Conservation (phyloP, 1,284 basidiomycete genomes). For the Trametes hirsuta region DNA sequence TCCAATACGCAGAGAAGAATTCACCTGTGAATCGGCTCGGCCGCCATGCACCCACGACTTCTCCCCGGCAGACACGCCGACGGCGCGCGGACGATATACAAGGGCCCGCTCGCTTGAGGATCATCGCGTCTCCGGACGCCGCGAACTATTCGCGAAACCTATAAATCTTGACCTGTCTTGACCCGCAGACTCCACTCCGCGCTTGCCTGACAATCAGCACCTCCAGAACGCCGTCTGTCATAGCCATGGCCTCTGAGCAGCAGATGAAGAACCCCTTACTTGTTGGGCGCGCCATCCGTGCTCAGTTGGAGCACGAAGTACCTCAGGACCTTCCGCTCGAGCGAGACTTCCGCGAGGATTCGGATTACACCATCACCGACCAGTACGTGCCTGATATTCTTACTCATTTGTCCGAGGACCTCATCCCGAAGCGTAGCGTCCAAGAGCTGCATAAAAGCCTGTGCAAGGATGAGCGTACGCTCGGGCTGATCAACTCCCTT, state of each 20-base stretch:
- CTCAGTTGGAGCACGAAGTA: conserved; percentile 40
- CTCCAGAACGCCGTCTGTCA: not conserved
- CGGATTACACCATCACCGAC: conserved; percentile 40
- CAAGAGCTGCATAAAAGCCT: conserved; percentile 38
- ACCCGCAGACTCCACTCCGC: not conserved
- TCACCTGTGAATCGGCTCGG: conserved; percentile 16
- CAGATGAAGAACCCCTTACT: conserved; percentile 42
- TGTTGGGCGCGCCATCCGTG: conserved; percentile 42
- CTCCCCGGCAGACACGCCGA: conserved; percentile 13
- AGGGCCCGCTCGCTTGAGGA: not conserved
- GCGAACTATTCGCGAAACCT: not conserved
- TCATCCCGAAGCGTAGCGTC: conserved; percentile 25
- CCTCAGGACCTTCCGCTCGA: conserved; percentile 41
- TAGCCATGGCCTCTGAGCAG: conserved; percentile 30
- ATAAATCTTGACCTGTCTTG: conserved; percentile 2
- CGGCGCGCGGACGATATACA: conserved; percentile 20
- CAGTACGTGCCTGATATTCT: conserved; percentile 25
- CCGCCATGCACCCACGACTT: conserved; percentile 18
- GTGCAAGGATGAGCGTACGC: conserved; percentile 39
- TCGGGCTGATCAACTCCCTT: conserved; percentile 40
- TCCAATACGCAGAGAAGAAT: conserved; percentile 11
- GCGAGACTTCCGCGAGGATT: conserved; percentile 39
- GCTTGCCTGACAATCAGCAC: not conserved
- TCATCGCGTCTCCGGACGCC: conserved; percentile 13
- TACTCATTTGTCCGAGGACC: not conserved